A percentile compares a stretch with the other conserved stretches of the same genome.
Conservation (phyloP, 106 monocot species). For the Xerophyta viscosa region DNA sequence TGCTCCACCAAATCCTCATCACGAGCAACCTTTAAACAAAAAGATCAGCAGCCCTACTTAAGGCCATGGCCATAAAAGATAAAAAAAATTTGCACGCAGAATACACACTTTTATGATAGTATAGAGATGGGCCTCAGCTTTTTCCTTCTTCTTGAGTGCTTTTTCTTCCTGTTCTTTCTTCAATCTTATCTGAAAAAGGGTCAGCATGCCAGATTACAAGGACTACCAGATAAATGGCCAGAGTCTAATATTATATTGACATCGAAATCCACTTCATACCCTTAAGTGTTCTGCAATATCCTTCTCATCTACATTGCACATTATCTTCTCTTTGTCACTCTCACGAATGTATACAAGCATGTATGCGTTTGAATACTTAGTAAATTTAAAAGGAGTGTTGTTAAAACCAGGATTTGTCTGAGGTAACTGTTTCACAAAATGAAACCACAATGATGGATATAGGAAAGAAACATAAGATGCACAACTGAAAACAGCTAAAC, state of each 20-base stretch:
- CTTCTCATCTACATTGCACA: conserved; percentile 98
- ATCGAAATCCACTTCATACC: conserved; percentile 23
- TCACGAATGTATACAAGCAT: conserved; percentile 99
- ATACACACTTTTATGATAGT: conserved; percentile 88
- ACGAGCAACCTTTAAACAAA: conserved; percentile 93
- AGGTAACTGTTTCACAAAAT: conserved; percentile 46
- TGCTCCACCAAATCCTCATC: conserved; percentile 79
- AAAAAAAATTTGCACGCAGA: neutral
- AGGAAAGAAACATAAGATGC: neutral
- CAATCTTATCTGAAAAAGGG: conserved; percentile 62
- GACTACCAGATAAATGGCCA: neutral
- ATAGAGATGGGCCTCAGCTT: conserved; percentile 97
- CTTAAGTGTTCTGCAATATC: conserved; percentile 97
- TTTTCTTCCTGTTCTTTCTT: conserved; percentile 99
- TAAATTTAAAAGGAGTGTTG: conserved; percentile 94
- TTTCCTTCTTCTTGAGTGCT: conserved; percentile 97
- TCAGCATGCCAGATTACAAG: neutral
- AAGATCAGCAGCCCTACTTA: too few relatives aligned
- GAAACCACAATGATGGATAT: conserved; percentile 2
- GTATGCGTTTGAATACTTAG: conserved; percentile 99
- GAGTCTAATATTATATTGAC: neutral
- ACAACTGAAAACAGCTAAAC: neutral
- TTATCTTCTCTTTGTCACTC: conserved; percentile 96
- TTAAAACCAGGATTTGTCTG: conserved; percentile 95
- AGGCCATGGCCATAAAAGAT: neutral